phyloP scores from a whole-genome alignment of 345 rosid genomes.

The Rhizophora mangle region DNA sequence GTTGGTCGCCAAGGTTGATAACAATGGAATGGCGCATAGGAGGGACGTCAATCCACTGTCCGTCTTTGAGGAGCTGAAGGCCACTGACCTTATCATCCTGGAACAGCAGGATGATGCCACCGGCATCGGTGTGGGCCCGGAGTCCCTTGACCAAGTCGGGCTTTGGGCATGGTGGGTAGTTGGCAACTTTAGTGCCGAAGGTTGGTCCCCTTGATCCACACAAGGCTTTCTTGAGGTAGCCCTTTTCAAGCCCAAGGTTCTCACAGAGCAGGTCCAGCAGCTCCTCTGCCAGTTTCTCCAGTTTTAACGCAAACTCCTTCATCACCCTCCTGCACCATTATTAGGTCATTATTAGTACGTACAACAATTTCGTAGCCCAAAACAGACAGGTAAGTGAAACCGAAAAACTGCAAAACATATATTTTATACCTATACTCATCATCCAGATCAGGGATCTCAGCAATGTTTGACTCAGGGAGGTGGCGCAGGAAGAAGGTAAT shows the following conservation, averaged over 20 bases:
- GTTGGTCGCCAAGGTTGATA: constrained; percentile 91
- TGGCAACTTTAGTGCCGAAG: constrained; percentile 89
- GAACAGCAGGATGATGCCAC: constrained; percentile 82
- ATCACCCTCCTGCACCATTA: constrained; percentile 48
- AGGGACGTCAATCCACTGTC: constrained; percentile 85
- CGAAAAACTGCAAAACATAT: too few species aligned
- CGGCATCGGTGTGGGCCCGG: constrained; percentile 93
- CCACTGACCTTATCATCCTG: constrained; percentile 90
- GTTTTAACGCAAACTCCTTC: constrained; percentile 64
- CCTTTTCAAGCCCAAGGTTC: constrained; percentile 79
- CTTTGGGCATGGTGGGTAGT: constrained; percentile 92
- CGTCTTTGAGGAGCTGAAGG: constrained; percentile 91
- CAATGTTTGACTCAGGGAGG: constrained; percentile 65
- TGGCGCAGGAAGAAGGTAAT: constrained; percentile 74
- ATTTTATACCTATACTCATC: constrained; percentile 60
- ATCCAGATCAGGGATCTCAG: constrained; percentile 67
- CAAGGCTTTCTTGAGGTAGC: constrained; percentile 65
- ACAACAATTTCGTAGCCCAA: not conserved
- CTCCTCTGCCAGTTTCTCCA: constrained; percentile 85
- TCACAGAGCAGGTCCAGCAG: constrained; percentile 74
- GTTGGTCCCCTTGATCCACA: constrained; percentile 68
- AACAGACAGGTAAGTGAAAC: too few species aligned
- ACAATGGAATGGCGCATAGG: constrained; percentile 94
- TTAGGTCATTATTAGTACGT: not conserved
- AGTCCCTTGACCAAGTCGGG: constrained; percentile 91